Evolutionary conservation across 169 alveolate species (phyloP), one percentile per base, ranked within the genome.

Genomic region (Eimeria sp.): DNA sequence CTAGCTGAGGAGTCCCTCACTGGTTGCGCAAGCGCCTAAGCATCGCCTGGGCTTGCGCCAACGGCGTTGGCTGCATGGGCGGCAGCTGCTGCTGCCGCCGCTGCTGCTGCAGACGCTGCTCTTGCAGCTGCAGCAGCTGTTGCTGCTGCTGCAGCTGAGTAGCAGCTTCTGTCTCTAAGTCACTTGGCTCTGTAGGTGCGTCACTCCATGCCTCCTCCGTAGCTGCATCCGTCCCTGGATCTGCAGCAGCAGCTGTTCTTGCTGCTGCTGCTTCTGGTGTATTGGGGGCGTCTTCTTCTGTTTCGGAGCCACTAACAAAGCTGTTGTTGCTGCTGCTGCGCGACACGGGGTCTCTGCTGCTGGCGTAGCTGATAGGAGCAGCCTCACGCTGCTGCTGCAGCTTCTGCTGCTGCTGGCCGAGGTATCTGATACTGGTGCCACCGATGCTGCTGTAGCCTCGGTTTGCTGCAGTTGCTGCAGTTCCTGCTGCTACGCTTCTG

Each of bases 71-170:
- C 73, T 82, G 90, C 57, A 82, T 2, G 49, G 90, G 72, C 4
- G 90, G 90, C 90, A 82, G 90, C 73, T 82, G 90, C 90, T 82
- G 90, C 90, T 82, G 90, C 73, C 70, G 90, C 73, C 90, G 90
- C 73, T 40, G 90, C 72, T 47, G 90, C 90, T 25, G 90, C 73
- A 34, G 90, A 73, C 27, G 51, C 82, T 72, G 82, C 82, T 61
- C 27, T 25, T 14, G 90, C 90, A 1, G 82, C 82, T 0, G 47
- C 43, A 14, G 70, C 70, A 27, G 57, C 13, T 51, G 40, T 45
- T 54, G 73, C 90, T 54, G 90, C 90, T 49, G 90, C 90, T 47
- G 90, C 73, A 27, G 90, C 34, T 82, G 72, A 45, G 57, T 27
- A 51, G 67, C 51, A 82, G 90, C 72, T 18, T 82, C 90, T 54